Percentiles rank a stretch among this genome's conserved stretches.
Conservation (phyloP, 805 yeast genomes). For the Yarrowia sp. region DNA sequence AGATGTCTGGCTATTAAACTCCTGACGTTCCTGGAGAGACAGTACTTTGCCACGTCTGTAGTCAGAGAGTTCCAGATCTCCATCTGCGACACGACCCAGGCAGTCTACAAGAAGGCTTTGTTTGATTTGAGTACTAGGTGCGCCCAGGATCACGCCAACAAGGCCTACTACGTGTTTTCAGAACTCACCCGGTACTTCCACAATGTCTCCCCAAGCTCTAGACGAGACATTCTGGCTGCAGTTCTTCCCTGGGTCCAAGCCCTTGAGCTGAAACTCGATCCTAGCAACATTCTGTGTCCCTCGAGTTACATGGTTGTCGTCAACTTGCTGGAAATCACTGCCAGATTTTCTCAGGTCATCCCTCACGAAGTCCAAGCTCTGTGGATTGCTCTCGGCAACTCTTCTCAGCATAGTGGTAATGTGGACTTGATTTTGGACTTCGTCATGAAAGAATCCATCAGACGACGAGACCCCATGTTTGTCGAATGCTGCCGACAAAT, state of each 20-base stretch:
- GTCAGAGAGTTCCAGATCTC: conserved; percentile 70
- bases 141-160: conserved; percentile 66
- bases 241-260: conserved; percentile 93
- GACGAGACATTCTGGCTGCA: conserved; percentile 81
- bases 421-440: conserved; percentile 75
- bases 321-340: conserved; percentile 84
- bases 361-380: conserved; percentile 90
- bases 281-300: conserved; percentile 50
- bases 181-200: conserved; percentile 74
- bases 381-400: conserved; percentile 90
- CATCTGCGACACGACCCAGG: conserved; percentile 74
- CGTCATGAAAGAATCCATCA: conserved; percentile 69
- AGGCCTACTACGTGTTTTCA: conserved; percentile 68
- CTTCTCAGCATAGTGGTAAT: conserved; percentile 68
- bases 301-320: conserved; percentile 69
- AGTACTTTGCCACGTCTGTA: conserved; percentile 61
- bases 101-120: conserved; percentile 85
- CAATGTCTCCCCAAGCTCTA: conserved; percentile 62
- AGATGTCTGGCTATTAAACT: conserved; percentile 76
- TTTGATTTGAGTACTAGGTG: conserved; percentile 78
- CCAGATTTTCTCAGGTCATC: conserved; percentile 72
- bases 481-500: conserved; percentile 83
- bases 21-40: conserved; percentile 69
- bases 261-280: conserved; percentile 63
- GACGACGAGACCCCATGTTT: conserved; percentile 71